These are phyloP conservation scores for Aspergillus saccharolyticus DNA, from an alignment of 495 filamentous ascomycete species.

Conservation along the genomic window DNA sequence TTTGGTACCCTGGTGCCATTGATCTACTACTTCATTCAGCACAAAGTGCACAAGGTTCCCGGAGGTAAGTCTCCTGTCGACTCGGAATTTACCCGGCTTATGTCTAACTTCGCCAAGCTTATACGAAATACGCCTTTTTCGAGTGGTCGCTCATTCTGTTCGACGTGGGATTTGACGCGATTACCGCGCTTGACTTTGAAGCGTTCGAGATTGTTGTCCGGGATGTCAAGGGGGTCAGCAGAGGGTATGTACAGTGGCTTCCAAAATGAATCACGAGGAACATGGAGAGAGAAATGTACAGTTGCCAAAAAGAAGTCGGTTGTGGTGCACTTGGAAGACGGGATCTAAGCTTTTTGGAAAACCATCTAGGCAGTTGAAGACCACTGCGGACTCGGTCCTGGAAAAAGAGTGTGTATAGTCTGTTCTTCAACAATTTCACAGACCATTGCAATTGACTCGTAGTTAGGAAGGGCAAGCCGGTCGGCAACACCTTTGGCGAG, in stretches of 20 bases:
- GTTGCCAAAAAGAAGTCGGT: slow-evolving; percentile 28
- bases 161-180: slow-evolving; percentile 94
- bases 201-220: slow-evolving; percentile 83
- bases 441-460: slow-evolving; percentile 32
- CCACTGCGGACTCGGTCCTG: slow-evolving; percentile 66
- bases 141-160: slow-evolving; percentile 95
- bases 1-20: slow-evolving; percentile 87
- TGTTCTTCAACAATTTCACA: slow-evolving; percentile 13
- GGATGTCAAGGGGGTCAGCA: slow-evolving; percentile 84
- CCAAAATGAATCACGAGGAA: slow-evolving; percentile 60
- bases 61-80: slow-evolving; percentile 66
- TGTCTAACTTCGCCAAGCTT: slow-evolving; percentile 53
- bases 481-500: slow-evolving; percentile 62
- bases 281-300: slow-evolving; percentile 46
- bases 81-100: slow-evolving; percentile 7
- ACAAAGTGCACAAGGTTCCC: slow-evolving; percentile 91
- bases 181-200: slow-evolving; percentile 92
- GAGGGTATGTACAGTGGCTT: slow-evolving; percentile 99
- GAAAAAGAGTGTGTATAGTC: slow-evolving; percentile 76
- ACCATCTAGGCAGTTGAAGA: slow-evolving; percentile 51
- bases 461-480: slow-evolving; percentile 70
- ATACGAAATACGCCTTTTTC: slow-evolving; percentile 98
- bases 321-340: slow-evolving; percentile 29
- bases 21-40: slow-evolving; percentile 97
- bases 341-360: slow-evolving; percentile 39